A percentile compares a stretch with the other conserved stretches of the same genome.
Evolutionary conservation across 129 eudicot species (phyloP).

Genomic region (Saposhnikovia divaricata): DNA sequence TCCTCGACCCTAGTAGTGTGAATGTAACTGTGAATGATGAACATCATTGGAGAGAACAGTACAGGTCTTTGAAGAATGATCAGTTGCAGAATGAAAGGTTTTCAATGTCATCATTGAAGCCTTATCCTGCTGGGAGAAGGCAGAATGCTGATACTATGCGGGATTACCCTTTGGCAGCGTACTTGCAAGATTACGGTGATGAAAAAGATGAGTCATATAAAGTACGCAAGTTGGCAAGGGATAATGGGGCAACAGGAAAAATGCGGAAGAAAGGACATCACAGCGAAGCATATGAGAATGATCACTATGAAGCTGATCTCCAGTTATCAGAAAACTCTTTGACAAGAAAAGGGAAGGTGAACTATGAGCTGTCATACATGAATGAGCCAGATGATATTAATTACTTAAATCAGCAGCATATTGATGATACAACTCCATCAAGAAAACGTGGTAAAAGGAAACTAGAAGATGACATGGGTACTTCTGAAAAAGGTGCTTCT

Average conservation of each 20-base stretch:
- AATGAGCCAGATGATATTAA: background rate
- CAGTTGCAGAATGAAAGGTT: constrained; percentile 33
- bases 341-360: background rate
- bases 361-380: background rate
- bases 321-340: background rate
- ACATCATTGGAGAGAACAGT: constrained; percentile 20
- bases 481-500: constrained; percentile 29
- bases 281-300: constrained; percentile 30
- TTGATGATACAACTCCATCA: background rate
- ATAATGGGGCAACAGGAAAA: constrained; percentile 21
- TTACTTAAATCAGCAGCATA: background rate
- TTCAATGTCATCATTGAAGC: constrained; percentile 26
- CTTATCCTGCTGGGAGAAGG: constrained; percentile 31
- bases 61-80: constrained; percentile 32
- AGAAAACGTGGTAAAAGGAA: constrained; percentile 45
- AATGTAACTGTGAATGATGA: constrained; percentile 28
- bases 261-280: constrained; percentile 40
- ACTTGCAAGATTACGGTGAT: constrained; percentile 10
- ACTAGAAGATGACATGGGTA: constrained; percentile 36
- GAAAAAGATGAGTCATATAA: constrained; percentile 24
- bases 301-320: constrained; percentile 25
- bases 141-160: constrained; percentile 41
- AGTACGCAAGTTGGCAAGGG: constrained; percentile 16
- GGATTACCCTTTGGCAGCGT: constrained; percentile 17
- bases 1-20: constrained; percentile 22